phyloP scores from a whole-genome alignment of 2,329 filamentous ascomycete genomes.

The Cladorrhinum sp. region DNA sequence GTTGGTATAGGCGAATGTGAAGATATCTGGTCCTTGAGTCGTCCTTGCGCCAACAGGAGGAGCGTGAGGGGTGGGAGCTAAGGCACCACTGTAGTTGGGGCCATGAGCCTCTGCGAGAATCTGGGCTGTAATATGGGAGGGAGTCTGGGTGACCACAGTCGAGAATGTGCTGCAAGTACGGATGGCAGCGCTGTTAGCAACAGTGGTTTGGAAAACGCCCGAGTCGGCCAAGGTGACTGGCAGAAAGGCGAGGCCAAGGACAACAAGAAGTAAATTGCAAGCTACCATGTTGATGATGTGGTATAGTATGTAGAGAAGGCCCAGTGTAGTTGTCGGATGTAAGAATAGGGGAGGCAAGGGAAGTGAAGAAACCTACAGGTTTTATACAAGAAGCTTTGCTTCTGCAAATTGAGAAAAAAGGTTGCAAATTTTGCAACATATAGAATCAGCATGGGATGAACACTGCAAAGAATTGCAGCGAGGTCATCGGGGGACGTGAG shows the following conservation, averaged over 20 bases:
- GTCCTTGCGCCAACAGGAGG: too few relatives aligned
- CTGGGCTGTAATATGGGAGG: not conserved
- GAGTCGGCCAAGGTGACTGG: not conserved
- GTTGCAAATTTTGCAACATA: too few relatives aligned
- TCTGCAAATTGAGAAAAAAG: too few relatives aligned
- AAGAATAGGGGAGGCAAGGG: not conserved
- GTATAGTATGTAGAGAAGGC: not conserved
- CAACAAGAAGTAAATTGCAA: not conserved
- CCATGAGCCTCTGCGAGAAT: not conserved
- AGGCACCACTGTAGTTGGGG: not conserved
- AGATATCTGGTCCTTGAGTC: too few relatives aligned
- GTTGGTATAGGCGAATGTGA: not conserved
- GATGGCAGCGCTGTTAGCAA: not conserved
- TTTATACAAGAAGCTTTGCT: too few relatives aligned
- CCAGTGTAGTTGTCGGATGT: not conserved
- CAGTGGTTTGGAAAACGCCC: not conserved
- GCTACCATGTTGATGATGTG: not conserved
- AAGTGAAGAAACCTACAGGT: not conserved
- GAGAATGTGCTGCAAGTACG: not conserved
- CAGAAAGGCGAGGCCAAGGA: not conserved
- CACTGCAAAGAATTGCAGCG: too few relatives aligned
- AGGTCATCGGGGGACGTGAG: too few relatives aligned
- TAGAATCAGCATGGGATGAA: too few relatives aligned
- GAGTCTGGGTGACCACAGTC: not conserved
- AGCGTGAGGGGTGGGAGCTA: too few relatives aligned